These are phyloP conservation scores for Daedaleopsis sinensis DNA, from an alignment of 768 basidiomycete genomes.

Conservation along the genomic window DNA sequence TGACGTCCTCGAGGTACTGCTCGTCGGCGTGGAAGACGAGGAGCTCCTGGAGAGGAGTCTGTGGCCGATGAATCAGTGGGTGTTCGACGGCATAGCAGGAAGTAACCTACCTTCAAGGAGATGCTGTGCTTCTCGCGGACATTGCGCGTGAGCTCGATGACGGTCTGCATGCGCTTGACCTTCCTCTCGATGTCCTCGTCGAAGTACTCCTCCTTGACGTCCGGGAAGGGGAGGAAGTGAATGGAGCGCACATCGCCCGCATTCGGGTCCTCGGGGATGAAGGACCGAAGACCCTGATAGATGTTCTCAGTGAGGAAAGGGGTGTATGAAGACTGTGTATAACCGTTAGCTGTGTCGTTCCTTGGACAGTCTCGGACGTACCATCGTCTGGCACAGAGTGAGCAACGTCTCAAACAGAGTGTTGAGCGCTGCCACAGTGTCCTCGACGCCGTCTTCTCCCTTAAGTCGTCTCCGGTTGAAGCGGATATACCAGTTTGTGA, in stretches of 20 bases:
- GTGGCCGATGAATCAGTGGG: not conserved
- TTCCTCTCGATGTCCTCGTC: constrained; percentile 92
- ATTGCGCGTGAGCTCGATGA: constrained; percentile 90
- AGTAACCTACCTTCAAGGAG: constrained; percentile 75
- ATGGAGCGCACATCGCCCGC: constrained; percentile 86
- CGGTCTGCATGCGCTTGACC: constrained; percentile 91
- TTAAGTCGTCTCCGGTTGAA: constrained; percentile 96
- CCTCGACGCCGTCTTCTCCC: constrained; percentile 90
- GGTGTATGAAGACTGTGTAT: constrained; percentile 87
- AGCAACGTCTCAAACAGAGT: constrained; percentile 95
- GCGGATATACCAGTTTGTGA: constrained; percentile 99
- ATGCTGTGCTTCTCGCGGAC: constrained; percentile 86
- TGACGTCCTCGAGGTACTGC: constrained; percentile 84
- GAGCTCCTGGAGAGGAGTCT: constrained; percentile 93
- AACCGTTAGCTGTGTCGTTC: not conserved
- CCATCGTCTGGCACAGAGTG: constrained; percentile 95
- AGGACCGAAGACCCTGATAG: constrained; percentile 88
- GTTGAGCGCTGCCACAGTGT: constrained; percentile 87
- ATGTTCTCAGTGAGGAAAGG: constrained; percentile 97
- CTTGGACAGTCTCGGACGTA: constrained; percentile 39
- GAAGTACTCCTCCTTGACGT: constrained; percentile 93
- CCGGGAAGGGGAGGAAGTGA: constrained; percentile 94
- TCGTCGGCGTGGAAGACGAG: constrained; percentile 90
- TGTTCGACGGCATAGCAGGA: not conserved
- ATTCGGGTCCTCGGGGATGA: constrained; percentile 72